Evolutionary conservation across 352 stramenopile species (phyloP), one percentile per base, ranked within the genome.

Genomic region (Phytopythium montanum): DNA sequence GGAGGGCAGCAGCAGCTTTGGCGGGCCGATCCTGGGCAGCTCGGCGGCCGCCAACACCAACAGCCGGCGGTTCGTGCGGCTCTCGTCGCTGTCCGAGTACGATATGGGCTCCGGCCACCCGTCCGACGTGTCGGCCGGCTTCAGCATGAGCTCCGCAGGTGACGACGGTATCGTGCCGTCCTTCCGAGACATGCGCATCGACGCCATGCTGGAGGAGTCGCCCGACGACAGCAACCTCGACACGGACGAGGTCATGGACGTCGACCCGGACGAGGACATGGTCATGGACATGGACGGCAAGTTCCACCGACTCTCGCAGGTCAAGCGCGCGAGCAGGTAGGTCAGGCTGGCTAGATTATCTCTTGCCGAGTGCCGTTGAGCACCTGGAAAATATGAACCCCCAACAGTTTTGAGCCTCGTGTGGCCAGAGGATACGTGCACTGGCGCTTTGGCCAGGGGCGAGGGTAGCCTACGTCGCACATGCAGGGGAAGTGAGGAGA

Each of bases 61-160:
- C 26, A 70, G 73, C 18, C 71, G 72, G 6, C 75, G 65, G 14
- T 62, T 72, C 28, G 66, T 77, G 44, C 66, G 73, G n/a, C 69
- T 92, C 25, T 81, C 79, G 44, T 85, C 77, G n/a, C 65, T 92
- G 52, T 61, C 79, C 54, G 81, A 92, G 60, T 88, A 85, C 60
- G 77, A 86, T 48, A 64, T 72, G 13, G 66, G 70, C 33, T 25
- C 64, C 64, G 48, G 56, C 39, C 65, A 56, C 44, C 57, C 66
- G 23, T 74, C 72, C 5, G 69, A 85, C 54, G 46, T 74, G 50
- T 79, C 76, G 5, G 75, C 73, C 10, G 64, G 66, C 8, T 76
- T 69, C 55, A 79, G 64, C 49, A 57, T 65, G 38, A 76, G 65
- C 48, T 66, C 65, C 28, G 67, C 68, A 0, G 70, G 70, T 12